Evolutionary conservation across 768 basidiomycete species (phyloP).

Genomic region (Boletus fagicola): DNA sequence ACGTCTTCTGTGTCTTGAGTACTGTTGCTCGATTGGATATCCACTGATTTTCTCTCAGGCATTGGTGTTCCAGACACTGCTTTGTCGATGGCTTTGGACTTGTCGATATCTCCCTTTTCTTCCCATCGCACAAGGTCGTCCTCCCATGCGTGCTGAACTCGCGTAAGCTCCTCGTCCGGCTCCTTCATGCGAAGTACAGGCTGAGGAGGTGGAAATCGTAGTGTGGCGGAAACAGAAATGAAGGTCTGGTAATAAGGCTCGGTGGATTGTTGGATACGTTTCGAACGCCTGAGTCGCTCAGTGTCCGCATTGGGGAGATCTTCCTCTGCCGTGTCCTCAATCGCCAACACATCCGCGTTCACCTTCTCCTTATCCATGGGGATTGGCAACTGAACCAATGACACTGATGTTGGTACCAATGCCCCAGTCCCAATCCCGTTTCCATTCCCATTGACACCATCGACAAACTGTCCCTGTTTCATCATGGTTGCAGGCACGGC

Average conservation of each 20-base stretch:
- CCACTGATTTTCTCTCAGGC: constrained; percentile 24
- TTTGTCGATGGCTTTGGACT: constrained; percentile 13
- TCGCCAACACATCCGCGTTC: constrained; percentile 6
- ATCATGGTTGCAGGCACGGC: constrained; percentile 51
- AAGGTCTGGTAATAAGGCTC: constrained; percentile 82
- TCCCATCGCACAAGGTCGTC: constrained; percentile 81
- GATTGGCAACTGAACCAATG: constrained; percentile 22
- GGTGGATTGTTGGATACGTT: constrained; percentile 77
- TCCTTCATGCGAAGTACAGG: constrained; percentile 86
- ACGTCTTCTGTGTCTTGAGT: constrained; percentile 47
- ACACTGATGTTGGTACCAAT: constrained; percentile 24
- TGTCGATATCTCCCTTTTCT: constrained; percentile 46
- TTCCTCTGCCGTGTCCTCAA: constrained; percentile 37
- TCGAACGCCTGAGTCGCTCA: constrained; percentile 64
- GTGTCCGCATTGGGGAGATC: constrained; percentile 70
- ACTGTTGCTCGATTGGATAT: constrained; percentile 3
- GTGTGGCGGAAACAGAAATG: constrained; percentile 90
- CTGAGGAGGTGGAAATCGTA: constrained; percentile 90
- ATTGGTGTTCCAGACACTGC: constrained; percentile 30
- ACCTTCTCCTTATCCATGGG: constrained; percentile 19
- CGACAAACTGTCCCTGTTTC: constrained; percentile 27
- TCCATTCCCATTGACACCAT: constrained; percentile 24
- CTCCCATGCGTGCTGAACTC: constrained; percentile 76
- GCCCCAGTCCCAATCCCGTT: constrained; percentile 11
- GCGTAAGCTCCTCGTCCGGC: constrained; percentile 73